phyloP scores from a whole-genome alignment of 2,329 filamentous ascomycete species.

The Colletotrichum magnum region DNA sequence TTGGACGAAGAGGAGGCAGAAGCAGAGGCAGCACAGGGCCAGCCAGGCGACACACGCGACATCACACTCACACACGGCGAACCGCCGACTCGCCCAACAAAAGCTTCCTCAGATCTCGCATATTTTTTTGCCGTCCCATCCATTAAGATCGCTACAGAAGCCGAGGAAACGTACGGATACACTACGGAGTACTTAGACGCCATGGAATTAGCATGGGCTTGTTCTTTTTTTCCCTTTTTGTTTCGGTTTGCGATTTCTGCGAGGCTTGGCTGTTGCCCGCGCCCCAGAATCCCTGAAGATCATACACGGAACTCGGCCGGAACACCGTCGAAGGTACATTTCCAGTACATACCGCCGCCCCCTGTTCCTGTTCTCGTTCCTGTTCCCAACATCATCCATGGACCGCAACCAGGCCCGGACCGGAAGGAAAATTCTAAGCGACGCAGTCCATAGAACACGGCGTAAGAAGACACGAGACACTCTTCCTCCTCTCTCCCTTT shows the following conservation, averaged over 20 bases:
- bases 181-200: too few relatives aligned
- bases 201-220: not conserved
- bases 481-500: too few relatives aligned
- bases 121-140: not conserved
- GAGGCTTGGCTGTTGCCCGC: slow-evolving; percentile 25
- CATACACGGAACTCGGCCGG: slow-evolving; percentile 36
- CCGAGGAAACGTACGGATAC: not conserved
- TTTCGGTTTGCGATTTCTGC: slow-evolving; percentile 16
- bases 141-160: not conserved
- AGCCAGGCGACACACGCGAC: slow-evolving; percentile 19
- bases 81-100: not conserved
- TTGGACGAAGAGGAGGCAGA: not conserved
- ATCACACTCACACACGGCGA: slow-evolving; percentile 14
- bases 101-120: not conserved
- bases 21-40: slow-evolving; percentile 12
- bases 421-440: slow-evolving; percentile 12
- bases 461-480: slow-evolving; percentile 7
- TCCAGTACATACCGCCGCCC: slow-evolving; percentile 24
- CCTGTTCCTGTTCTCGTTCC: slow-evolving; percentile 28
- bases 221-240: slow-evolving; percentile 5
- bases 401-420: not conserved
- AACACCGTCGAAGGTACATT: slow-evolving; percentile 20
- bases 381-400: slow-evolving; percentile 2
- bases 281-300: slow-evolving; percentile 35
- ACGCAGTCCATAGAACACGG: slow-evolving; percentile 14